phyloP scores from a whole-genome alignment of 2,329 filamentous ascomycete species.

The Thielaviopsis ethacetica region DNA sequence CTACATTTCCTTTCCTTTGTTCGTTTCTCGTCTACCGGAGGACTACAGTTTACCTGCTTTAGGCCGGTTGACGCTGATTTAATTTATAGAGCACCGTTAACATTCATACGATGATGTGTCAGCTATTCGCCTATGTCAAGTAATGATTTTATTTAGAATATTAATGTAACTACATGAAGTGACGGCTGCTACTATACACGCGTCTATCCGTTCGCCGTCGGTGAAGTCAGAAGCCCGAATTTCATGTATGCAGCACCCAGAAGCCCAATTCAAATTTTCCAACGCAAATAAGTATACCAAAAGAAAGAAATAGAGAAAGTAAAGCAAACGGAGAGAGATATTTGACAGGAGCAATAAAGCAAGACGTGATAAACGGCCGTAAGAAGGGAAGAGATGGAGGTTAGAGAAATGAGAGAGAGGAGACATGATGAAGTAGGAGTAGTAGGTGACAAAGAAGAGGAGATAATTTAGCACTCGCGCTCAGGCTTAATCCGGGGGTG shows the following conservation, averaged over 20 bases:
- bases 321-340: background rate
- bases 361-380: background rate
- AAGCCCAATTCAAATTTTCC: background rate
- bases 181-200: background rate
- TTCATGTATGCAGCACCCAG: background rate
- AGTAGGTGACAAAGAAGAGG: background rate
- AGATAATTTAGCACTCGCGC: background rate
- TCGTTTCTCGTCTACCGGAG: background rate
- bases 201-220: background rate
- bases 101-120: background rate
- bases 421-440: background rate
- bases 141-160: background rate
- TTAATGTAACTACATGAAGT: background rate
- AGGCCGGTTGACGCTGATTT: background rate
- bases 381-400: background rate
- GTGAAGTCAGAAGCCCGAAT: background rate
- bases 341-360: background rate
- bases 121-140: too few species aligned
- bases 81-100: background rate
- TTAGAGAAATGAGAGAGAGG: background rate
- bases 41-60: background rate
- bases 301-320: background rate
- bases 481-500: constrained; percentile 4
- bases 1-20: background rate
- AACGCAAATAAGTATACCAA: too few species aligned